Evolutionary conservation across 2,329 filamentous ascomycete species (phyloP), one percentile per base, ranked within the genome.

Genomic region (Diaporthe caulivora): DNA sequence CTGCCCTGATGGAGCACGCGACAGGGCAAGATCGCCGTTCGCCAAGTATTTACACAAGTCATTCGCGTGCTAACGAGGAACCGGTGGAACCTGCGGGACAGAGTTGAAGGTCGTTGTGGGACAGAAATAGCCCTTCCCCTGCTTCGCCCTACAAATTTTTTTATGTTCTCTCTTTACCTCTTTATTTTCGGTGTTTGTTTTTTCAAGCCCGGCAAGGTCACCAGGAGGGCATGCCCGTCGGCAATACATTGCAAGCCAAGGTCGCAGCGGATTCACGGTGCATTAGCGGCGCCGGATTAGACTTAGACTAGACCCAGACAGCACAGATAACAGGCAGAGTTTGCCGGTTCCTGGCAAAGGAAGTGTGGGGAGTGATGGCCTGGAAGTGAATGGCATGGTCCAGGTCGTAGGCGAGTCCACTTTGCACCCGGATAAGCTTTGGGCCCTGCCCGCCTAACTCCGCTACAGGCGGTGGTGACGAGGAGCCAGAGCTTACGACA

Each of bases 271-370:
- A 24, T 21, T 29, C 42, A 47, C 60, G 8, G 26, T 65, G 60
- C 44, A 51, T 65, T 65, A 51, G 60, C 44, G 60, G 44, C 29
- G 10, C 42, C 29, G 29, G 21, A 65, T 65, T 51, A 3, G 44
- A 51, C 42, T 18, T n/a, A 47, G 40, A 5, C 40, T 8, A 11
- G 24, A 18, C 37, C 18, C 11, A 9, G 26, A 44, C 24, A 26
- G 11, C 44, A 34, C 13, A 49, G 60, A 49, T 65, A 51, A 31
- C 57, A 42, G 2, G 21, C 29, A 65, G 42, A 29, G 26, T 34
- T 51, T 65, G 60, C 60, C 60, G 60, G 60, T 65, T 49, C 42
- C 60, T 51, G 42, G 60, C 60, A 49, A 47, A 49, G 17, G 18
- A 34, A 42, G 24, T 31, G 60, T 18, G 42, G 42, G 60, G 42